Conservation (phyloP, 768 basidiomycete species). For the Phylloporus rhodoxanthus region DNA sequence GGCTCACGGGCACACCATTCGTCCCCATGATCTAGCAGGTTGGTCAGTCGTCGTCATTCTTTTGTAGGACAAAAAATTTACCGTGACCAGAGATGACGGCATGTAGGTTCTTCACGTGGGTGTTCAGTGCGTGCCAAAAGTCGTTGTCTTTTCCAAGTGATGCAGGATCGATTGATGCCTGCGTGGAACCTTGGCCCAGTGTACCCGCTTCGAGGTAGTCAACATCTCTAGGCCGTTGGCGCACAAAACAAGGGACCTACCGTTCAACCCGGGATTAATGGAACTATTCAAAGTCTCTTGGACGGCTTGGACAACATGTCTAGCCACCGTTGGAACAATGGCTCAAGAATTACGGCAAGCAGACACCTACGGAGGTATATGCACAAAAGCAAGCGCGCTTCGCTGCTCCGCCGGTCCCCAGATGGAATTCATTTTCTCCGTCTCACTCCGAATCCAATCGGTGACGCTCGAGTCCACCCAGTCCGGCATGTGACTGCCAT, state of each 20-base stretch:
- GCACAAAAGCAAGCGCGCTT: conserved; percentile 64
- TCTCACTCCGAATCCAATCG: conserved; percentile 54
- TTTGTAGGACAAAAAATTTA: conserved; percentile 20
- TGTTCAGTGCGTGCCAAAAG: conserved; percentile 59
- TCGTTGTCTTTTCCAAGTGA: conserved; percentile 44
- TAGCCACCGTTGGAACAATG: background rate
- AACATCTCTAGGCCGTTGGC: background rate
- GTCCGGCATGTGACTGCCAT: conserved; percentile 47
- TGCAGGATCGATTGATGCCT: conserved; percentile 40
- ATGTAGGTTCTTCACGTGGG: conserved; percentile 57
- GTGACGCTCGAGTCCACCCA: conserved; percentile 66
- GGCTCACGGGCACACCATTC: conserved; percentile 74
- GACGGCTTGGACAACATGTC: conserved; percentile 31
- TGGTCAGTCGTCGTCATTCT: background rate
- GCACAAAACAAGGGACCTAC: conserved; percentile 15
- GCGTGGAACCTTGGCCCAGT: conserved; percentile 53
- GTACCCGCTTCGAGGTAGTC: conserved; percentile 40
- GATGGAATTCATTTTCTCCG: conserved; percentile 43
- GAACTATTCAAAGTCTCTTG: conserved; percentile 34
- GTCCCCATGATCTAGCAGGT: conserved; percentile 59
- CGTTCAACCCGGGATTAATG: conserved; percentile 39
- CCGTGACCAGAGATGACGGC: conserved; percentile 70
- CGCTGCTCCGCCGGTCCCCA: conserved; percentile 54
- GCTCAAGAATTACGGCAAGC: background rate
- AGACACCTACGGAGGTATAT: conserved; percentile 61